Evolutionary conservation across 257 asterid genomes (phyloP), one percentile per base, ranked within the genome.

Genomic region (Ballota nigra): DNA sequence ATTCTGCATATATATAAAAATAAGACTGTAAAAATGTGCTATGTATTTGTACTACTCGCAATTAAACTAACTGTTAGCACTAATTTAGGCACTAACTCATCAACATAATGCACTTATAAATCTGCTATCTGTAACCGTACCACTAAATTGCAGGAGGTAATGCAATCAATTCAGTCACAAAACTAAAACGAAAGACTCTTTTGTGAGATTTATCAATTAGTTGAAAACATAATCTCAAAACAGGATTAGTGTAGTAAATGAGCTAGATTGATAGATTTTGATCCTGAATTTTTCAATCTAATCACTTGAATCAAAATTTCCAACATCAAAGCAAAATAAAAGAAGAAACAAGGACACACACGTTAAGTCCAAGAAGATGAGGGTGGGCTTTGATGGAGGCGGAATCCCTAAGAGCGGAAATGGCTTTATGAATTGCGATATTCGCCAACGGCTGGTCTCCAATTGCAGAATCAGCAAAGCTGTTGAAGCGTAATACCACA

Each of bases 371-470:
- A 65, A 91, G 97, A 78, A 86, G 70, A 68, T 12, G 7, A 59
- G 97, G 98, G 20, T 75, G 66, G 11, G 87, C 96, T 84, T 79
- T 83, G 75, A 93, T 73, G 79, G 91, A 75, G 70, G 86, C 83
- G 3, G 91, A 87, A 55, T 77, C 70, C 31, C 64, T 68, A 12
- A 89, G 82, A 74, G 93, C 82, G 36, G 83, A 33, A 41, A 76
- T 77, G 61, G 87, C 76, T 65, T 73, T 89, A 47, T 81, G 88
- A 62, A 93, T 81, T 28, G 94, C 92, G n/a, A 93, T 89, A 28
- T 85, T 84, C 7, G 98, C 83, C 45, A 93, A 63, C 38, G 97
- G 96, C 73, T 93, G 98, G 34, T 89, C 95, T 12, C 88, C 97
- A 7, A 45, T 15, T 52, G 66, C 63, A 71, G 81, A 49, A 70